A percentile compares a stretch with the other conserved stretches of the same genome.
Conservation (phyloP, 768 basidiomycete genomes). For the Sistotremastrum suecicum region DNA sequence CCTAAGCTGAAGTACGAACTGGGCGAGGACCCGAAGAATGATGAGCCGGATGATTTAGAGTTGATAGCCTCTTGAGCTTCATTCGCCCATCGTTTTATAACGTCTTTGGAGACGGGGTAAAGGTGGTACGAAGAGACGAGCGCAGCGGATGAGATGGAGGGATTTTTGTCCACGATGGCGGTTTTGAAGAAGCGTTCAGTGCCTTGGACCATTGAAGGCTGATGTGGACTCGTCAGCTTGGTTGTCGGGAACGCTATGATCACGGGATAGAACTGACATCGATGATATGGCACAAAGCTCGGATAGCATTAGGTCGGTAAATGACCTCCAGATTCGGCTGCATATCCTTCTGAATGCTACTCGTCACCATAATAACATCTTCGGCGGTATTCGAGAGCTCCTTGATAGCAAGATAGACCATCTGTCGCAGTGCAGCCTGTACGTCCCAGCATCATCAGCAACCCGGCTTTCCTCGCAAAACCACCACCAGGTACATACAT, state of each 20-base stretch:
- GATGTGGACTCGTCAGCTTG: slow-evolving; percentile 6
- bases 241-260: not conserved
- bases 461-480: not conserved
- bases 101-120: slow-evolving; percentile 84
- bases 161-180: slow-evolving; percentile 93
- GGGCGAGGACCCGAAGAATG: slow-evolving; percentile 44
- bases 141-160: slow-evolving; percentile 90
- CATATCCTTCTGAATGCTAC: slow-evolving; percentile 99
- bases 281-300: slow-evolving; percentile 90
- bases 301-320: slow-evolving; percentile 94
- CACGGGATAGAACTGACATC: slow-evolving; percentile 51
- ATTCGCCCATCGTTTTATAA: slow-evolving; percentile 98
- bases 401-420: slow-evolving; percentile 97
- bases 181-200: slow-evolving; percentile 99
- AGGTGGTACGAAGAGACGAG: slow-evolving; percentile 96
- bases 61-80: slow-evolving; percentile 95
- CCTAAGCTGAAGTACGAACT: slow-evolving; percentile 68
- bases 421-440: slow-evolving; percentile 89
- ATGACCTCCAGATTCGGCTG: slow-evolving; percentile 98
- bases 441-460: not conserved
- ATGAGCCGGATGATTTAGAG: slow-evolving; percentile 56
- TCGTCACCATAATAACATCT: slow-evolving; percentile 99
- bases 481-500: slow-evolving; percentile 46
- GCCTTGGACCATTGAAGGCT: slow-evolving; percentile 99
- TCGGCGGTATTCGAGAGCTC: slow-evolving; percentile 92